Evolutionary conservation across 2,329 filamentous ascomycete genomes (phyloP).

Genomic region (Venturia carpophila): DNA sequence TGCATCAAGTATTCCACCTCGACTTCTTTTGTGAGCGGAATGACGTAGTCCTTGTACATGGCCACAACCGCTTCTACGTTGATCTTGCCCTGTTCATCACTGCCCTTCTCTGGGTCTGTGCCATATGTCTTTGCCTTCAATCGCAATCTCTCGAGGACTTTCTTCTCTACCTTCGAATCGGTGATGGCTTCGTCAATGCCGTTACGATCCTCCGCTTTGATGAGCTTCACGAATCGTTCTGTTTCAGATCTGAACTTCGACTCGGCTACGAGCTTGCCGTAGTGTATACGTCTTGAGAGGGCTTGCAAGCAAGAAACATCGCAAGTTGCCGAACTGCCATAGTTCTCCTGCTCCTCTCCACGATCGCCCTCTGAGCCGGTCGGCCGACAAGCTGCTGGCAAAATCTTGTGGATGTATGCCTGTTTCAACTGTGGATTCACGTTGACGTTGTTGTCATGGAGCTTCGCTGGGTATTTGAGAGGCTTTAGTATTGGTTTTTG

Average conservation of each 20-base stretch:
- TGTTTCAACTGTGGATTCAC: constrained; percentile 81
- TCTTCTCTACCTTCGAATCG: constrained; percentile 77
- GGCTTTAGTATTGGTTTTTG: constrained; percentile 77
- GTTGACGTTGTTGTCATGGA: constrained; percentile 83
- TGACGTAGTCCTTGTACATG: constrained; percentile 89
- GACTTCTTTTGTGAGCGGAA: constrained; percentile 94
- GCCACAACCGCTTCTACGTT: constrained; percentile 82
- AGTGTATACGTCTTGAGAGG: constrained; percentile 84
- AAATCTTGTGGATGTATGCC: constrained; percentile 74
- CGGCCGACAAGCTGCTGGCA: constrained; percentile 74
- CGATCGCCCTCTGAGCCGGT: constrained; percentile 79
- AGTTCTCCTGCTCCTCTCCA: constrained; percentile 85
- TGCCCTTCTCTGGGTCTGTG: constrained; percentile 65
- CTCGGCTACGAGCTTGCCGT: constrained; percentile 97
- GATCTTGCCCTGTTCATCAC: constrained; percentile 65
- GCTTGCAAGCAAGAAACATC: constrained; percentile 89
- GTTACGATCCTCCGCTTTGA: constrained; percentile 68
- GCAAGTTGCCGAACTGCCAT: constrained; percentile 83
- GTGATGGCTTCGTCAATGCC: constrained; percentile 89
- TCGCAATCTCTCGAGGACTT: constrained; percentile 77
- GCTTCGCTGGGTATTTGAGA: constrained; percentile 77
- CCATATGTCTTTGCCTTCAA: constrained; percentile 92
- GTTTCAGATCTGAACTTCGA: constrained; percentile 82
- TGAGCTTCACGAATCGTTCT: constrained; percentile 72
- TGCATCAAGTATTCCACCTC: constrained; percentile 99